A percentile compares a stretch with the other conserved stretches of the same genome.
phyloP scores from a whole-genome alignment of 345 rosid species.

The Aethionema arabicum region DNA sequence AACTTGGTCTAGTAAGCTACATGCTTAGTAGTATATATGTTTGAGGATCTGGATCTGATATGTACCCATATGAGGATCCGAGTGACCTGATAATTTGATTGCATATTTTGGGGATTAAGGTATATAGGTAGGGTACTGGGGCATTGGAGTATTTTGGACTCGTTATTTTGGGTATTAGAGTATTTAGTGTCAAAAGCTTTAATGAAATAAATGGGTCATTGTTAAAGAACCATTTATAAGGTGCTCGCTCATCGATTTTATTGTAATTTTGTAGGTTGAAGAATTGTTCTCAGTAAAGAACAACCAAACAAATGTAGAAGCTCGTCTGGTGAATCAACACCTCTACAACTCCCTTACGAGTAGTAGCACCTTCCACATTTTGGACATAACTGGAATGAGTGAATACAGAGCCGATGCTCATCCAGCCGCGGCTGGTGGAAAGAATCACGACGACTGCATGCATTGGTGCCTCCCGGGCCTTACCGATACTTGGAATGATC shows the following conservation, averaged over 20 bases:
- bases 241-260: not conserved
- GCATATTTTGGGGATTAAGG: not conserved
- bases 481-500: slow-evolving; percentile 84
- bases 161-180: too few relatives aligned
- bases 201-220: not conserved
- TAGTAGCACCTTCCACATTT: slow-evolving; percentile 57
- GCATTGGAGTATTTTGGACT: too few relatives aligned
- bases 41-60: not conserved
- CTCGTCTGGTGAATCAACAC: slow-evolving; percentile 67
- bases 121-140: not conserved
- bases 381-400: slow-evolving; percentile 78
- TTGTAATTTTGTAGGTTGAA: slow-evolving; percentile 51
- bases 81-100: too few relatives aligned
- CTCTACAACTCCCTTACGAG: slow-evolving; percentile 45
- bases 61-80: too few relatives aligned
- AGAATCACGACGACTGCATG: slow-evolving; percentile 92
- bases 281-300: slow-evolving; percentile 61
- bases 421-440: slow-evolving; percentile 78
- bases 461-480: slow-evolving; percentile 98
- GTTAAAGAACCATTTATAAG: not conserved
- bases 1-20: not conserved
- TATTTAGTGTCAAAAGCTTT: too few relatives aligned
- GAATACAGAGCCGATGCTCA: slow-evolving; percentile 96
- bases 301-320: slow-evolving; percentile 76
- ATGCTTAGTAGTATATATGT: not conserved